These are phyloP conservation scores for Backusella psychrophila DNA, from an alignment of 192 early-diverging fungal species.

Conservation along the genomic window DNA sequence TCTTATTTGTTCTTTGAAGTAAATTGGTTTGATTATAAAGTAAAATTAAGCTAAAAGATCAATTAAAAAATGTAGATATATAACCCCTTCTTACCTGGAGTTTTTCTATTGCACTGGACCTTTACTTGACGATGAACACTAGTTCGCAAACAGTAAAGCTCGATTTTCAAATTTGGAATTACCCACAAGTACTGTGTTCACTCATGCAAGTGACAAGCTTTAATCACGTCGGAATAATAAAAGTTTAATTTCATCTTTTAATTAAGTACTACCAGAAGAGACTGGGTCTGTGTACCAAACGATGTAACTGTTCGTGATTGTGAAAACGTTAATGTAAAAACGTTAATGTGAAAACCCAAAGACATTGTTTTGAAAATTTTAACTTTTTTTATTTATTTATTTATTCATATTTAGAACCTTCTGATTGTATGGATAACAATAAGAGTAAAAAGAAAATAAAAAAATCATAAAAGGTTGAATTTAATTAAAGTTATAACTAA, in stretches of 20 bases:
- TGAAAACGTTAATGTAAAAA: background rate
- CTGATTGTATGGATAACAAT: background rate
- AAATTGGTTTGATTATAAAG: too few species aligned
- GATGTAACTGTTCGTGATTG: background rate
- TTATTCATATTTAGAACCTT: background rate
- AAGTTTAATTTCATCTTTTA: background rate
- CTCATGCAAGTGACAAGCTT: background rate
- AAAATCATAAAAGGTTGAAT: slow-evolving; percentile 1
- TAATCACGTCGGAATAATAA: background rate
- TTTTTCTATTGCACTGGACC: too few species aligned
- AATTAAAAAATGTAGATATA: too few species aligned
- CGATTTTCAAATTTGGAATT: background rate
- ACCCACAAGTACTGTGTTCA: background rate
- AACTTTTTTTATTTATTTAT: background rate
- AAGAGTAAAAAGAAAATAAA: background rate
- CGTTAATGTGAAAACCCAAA: background rate
- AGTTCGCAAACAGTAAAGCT: background rate
- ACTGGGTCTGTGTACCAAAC: background rate
- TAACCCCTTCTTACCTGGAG: too few species aligned
- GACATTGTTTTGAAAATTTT: background rate
- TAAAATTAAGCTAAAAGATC: too few species aligned
- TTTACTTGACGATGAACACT: too few species aligned
- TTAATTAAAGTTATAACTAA: background rate
- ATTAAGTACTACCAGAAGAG: background rate
- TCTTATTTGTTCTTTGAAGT: too few species aligned